Evolutionary conservation across 352 stramenopile genomes (phyloP), one percentile per base, ranked within the genome.

Genomic region (Phytophthora cactorum): DNA sequence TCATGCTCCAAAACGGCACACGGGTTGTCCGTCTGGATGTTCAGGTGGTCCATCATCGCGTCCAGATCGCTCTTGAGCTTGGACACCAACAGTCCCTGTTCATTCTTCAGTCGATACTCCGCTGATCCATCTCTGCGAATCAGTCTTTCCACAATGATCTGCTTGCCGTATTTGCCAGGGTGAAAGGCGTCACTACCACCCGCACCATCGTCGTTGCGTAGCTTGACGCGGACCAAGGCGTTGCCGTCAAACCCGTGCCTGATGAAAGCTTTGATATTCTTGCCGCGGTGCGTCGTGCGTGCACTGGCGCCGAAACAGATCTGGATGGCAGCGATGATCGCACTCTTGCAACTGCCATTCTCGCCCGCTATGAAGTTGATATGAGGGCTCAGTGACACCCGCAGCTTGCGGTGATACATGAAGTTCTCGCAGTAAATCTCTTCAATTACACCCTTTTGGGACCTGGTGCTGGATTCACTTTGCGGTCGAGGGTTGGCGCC

Each of bases 401-500:
- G 84, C 58, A 99, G 80, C 59, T 97, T 97, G 55, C 88, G 90
- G 68, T 99, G 96, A 72, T 94, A 99, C 97, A 99, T 99, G 75
- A 99, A 99, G 77, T 99, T 98, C 70, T 98, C 93, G 59, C 95
- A 93, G 79, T 98, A 98, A 38, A 99, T 97, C 65, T 96, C 88
- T 28, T 95, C 83, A 59, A 99, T 98, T 45, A 99, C 87, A 17
- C 97, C 97, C 63, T 95, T 70, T 98, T 81, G 1, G 4, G 7
- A 9, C 7, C 34, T 15, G 4, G 34, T 4, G 10, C 8, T 39
- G 34, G 34, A 14, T 14, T 12, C 34, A 12, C 7, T 39, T 12
- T 4, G 34, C 12, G 34, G 34, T 3, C 34, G 10, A 22, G 34
- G 6, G 34, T 39, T 39, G 34, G 34, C 8, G 5, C 10, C 34